Percentiles rank a stretch among this genome's conserved stretches.
Evolutionary conservation across 2,329 filamentous ascomycete species (phyloP).

Genomic region (Bipolaris zeicola): DNA sequence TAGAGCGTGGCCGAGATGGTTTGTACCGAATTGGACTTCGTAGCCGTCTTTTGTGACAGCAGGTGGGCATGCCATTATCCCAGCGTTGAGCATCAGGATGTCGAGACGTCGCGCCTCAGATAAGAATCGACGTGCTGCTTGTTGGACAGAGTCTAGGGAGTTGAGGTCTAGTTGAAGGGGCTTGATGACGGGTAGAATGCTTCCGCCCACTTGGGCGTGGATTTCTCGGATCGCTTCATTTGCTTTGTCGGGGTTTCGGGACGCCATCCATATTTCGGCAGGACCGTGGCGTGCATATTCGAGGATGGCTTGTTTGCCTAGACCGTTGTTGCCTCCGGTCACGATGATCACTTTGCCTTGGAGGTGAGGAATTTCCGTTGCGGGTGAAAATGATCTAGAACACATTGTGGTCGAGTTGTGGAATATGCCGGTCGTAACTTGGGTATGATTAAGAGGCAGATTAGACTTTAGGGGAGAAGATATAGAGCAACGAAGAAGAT

Average conservation of each 20-base stretch:
- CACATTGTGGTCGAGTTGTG: neutral
- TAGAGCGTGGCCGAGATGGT: conserved; percentile 57
- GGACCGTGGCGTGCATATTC: neutral
- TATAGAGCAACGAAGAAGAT: neutral
- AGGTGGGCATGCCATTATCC: conserved; percentile 41
- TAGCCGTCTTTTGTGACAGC: conserved; percentile 38
- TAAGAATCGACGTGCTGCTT: conserved; percentile 9
- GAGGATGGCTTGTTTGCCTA: neutral
- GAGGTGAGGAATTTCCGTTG: neutral
- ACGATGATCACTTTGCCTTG: neutral
- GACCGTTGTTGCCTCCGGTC: neutral
- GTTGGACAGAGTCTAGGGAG: conserved; percentile 18
- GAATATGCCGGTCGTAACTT: neutral
- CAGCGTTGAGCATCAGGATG: conserved; percentile 35
- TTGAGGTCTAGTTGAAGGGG: conserved; percentile 26
- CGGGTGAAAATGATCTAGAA: neutral
- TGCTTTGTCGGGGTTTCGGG: neutral
- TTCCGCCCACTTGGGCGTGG: neutral
- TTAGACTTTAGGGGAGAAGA: neutral
- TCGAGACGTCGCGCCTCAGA: conserved; percentile 19
- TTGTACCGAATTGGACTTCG: conserved; percentile 51
- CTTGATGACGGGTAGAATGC: neutral
- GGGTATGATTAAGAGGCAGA: neutral
- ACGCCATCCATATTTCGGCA: neutral
- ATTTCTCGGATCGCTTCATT: neutral